Base-by-base conservation (phyloP, 257 asterid genomes). In the Verbena officinalis region DNA sequence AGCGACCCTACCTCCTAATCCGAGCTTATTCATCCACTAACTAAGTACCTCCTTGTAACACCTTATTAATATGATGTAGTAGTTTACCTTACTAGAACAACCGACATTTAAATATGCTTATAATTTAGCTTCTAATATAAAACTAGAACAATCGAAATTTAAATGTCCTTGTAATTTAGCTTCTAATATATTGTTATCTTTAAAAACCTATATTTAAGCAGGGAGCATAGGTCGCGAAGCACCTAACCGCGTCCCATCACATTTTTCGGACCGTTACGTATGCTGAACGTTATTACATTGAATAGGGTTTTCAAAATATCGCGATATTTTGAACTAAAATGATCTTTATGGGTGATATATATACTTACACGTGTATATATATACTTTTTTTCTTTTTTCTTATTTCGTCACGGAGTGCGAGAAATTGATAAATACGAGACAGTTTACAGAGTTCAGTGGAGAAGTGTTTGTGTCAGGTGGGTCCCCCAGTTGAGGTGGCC, bases 391-490 rank as follows among this genome's bases (percentile, higher is more conserved):
- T 22, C 10, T 9, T 17, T 49, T 33, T 16, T 9, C 21, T 13
- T 27, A 23, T 53, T 2, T 9, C 33, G 39, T 73, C 78, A 34
- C 56, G 45, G 42, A 68, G 24, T 62, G 59, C 64, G 75, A 68
- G 64, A 74, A 74, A 49, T 39, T 63, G 71, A 1, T 62, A 55
- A 68, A 43, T 55, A 50, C 68, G 68, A 74, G 75, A 68, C 74
- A 68, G 55, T 14, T 59, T 22, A 49, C 74, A 73, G 63, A 73
- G 62, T 55, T 73, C 70, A 64, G 62, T 39, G 74, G 34, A 57
- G 33, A 36, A 68, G 75, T 55, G 74, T 42, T 40, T 34, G 36
- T 63, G 78, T 67, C 73, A 68, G 74, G 75, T 56, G 74, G 78
- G 79, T 14, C 71, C 79, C 68, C 0, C 36, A 27, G 23, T 31